Evolutionary conservation across 345 rosid species (phyloP).

Genomic region (Populus ilicifolia): DNA sequence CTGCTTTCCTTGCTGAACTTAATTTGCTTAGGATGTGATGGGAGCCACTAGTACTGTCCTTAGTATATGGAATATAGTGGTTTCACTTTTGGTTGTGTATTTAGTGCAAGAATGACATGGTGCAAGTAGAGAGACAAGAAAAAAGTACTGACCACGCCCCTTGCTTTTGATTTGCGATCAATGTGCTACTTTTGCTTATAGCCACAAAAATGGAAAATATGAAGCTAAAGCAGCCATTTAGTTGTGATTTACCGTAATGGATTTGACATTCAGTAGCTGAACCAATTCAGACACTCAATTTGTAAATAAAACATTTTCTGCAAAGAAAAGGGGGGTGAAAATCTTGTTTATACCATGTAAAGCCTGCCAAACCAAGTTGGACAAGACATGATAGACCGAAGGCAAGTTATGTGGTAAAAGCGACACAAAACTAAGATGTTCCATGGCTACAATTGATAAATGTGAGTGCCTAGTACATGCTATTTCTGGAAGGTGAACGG

Average conservation of each 20-base stretch:
- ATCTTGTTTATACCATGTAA: neutral
- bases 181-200: neutral
- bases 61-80: neutral
- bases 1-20: neutral
- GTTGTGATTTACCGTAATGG: neutral
- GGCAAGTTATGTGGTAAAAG: slow-evolving; percentile 12
- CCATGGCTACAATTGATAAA: neutral
- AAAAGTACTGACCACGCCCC: neutral
- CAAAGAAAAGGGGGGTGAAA: neutral
- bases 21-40: neutral
- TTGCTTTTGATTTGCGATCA: neutral
- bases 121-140: neutral
- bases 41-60: neutral
- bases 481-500: slow-evolving; percentile 22
- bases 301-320: neutral
- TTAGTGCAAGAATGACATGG: neutral
- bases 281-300: neutral
- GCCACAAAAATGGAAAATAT: neutral
- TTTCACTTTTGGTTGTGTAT: neutral
- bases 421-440: slow-evolving; percentile 1
- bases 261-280: no score
- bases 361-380: slow-evolving; percentile 24
- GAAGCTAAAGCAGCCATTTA: neutral
- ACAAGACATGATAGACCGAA: slow-evolving; percentile 19
- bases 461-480: slow-evolving; percentile 20